A percentile compares a stretch with the other conserved stretches of the same genome.
phyloP scores from a whole-genome alignment of 352 stramenopile species.

The Pythium rishiriense region DNA sequence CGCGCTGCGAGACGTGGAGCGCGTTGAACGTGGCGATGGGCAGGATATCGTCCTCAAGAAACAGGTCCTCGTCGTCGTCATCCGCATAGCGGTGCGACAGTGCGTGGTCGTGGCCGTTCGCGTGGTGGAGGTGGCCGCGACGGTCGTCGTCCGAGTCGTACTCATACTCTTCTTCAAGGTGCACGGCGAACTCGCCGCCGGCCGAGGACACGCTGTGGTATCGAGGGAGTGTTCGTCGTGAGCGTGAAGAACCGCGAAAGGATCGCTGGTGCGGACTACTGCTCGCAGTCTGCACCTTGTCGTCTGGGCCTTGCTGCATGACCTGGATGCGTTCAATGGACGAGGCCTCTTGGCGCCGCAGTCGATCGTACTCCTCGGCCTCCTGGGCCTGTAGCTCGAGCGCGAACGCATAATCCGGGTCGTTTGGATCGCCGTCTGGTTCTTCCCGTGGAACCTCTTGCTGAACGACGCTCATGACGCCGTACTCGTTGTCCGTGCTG shows the following conservation, averaged over 20 bases:
- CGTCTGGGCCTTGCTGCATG: conserved; percentile 48
- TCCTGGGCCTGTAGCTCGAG: conserved; percentile 72
- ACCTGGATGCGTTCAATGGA: conserved; percentile 67
- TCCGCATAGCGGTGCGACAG: background rate
- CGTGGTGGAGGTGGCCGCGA: conserved; percentile 7
- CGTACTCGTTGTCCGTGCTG: conserved; percentile 43
- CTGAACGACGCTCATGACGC: conserved; percentile 75
- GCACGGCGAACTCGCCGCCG: conserved; percentile 22
- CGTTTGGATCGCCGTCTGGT: conserved; percentile 31
- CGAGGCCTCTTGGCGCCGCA: conserved; percentile 63
- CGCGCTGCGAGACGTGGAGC: conserved; percentile 25
- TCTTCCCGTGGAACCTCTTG: conserved; percentile 62
- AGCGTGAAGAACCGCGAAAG: conserved; percentile 8
- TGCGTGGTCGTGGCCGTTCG: conserved; percentile 2
- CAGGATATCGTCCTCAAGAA: conserved; percentile 25
- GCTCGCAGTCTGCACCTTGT: background rate
- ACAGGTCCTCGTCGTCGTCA: conserved; percentile 24
- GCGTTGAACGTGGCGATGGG: conserved; percentile 23
- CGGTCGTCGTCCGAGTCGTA: conserved; percentile 23
- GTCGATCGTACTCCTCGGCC: conserved; percentile 70
- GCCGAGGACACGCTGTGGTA: conserved; percentile 18
- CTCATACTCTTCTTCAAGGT: conserved; percentile 29
- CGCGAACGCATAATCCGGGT: conserved; percentile 75
- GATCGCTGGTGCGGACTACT: conserved; percentile 1
- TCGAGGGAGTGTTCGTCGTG: conserved; percentile 14